Evolutionary conservation across 192 early-diverging fungal species (phyloP).

Genomic region (Rhizoclosmatium sp.): DNA sequence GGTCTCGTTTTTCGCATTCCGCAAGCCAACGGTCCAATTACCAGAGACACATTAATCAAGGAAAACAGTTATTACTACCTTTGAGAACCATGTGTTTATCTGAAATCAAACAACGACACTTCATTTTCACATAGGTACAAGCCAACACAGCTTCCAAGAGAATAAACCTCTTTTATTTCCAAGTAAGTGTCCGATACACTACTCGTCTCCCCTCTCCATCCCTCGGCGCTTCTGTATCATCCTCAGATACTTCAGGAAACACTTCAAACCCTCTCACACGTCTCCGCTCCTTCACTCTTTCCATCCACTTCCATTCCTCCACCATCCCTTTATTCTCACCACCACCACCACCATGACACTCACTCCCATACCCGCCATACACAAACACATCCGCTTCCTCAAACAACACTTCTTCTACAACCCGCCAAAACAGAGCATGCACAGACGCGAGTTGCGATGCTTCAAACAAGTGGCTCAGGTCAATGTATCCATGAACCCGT

Average conservation of each 20-base stretch:
- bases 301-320: neutral
- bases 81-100: too few species aligned
- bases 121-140: too few species aligned
- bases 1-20: too few species aligned
- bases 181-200: slow-evolving; percentile 15
- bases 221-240: slow-evolving; percentile 20
- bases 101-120: too few species aligned
- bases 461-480: slow-evolving; percentile 8
- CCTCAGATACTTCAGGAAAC: slow-evolving; percentile 18
- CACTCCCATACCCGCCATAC: neutral
- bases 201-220: slow-evolving; percentile 5
- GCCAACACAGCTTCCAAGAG: too few species aligned
- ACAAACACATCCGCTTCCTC: slow-evolving; percentile 26
- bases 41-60: too few species aligned
- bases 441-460: neutral
- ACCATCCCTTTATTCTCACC: neutral
- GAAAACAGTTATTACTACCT: too few species aligned
- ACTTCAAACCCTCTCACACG: neutral
- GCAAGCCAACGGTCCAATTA: too few species aligned
- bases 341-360: neutral
- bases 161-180: slow-evolving; percentile 9
- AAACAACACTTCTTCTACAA: slow-evolving; percentile 22
- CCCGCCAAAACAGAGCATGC: slow-evolving; percentile 14
- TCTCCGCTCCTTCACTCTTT: neutral
- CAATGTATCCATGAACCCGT: slow-evolving; percentile 6